These are phyloP conservation scores for Gastrolobium villosum DNA, from an alignment of 306 rosid species.

Conservation along the genomic window DNA sequence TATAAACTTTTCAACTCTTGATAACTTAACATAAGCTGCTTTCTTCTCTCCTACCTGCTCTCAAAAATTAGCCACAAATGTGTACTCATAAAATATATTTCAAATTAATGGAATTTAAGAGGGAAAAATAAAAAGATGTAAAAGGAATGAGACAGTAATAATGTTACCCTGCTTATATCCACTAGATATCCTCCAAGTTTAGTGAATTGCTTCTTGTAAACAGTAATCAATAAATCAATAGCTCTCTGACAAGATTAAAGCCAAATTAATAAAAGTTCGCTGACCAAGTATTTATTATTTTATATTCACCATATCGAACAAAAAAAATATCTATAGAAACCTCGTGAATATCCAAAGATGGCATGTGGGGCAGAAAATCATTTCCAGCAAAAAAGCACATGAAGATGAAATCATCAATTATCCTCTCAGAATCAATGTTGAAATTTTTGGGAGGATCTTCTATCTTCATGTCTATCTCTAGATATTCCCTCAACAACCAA, in stretches of 20 bases:
- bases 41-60: slow-evolving; percentile 51
- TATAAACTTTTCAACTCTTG: slow-evolving; percentile 67
- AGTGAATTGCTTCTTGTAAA: slow-evolving; percentile 60
- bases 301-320: not conserved
- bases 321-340: slow-evolving; percentile 15
- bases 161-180: slow-evolving; percentile 59
- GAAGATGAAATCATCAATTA: slow-evolving; percentile 71
- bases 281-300: not conserved
- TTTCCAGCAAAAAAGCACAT: slow-evolving; percentile 70
- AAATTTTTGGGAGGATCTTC: slow-evolving; percentile 50
- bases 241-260: slow-evolving; percentile 45
- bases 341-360: slow-evolving; percentile 62
- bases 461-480: slow-evolving; percentile 63
- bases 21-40: slow-evolving; percentile 51
- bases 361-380: slow-evolving; percentile 74
- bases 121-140: not conserved
- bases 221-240: slow-evolving; percentile 58
- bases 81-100: not conserved
- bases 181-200: slow-evolving; percentile 67
- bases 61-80: not conserved
- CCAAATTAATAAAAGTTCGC: not conserved
- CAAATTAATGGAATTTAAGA: not conserved
- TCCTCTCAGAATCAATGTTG: slow-evolving; percentile 57
- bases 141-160: not conserved
- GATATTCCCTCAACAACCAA: slow-evolving; percentile 70